Percentiles rank a stretch among this genome's conserved stretches.
Conservation (phyloP, 306 rosid genomes). For the Ochetophila trinervis region DNA sequence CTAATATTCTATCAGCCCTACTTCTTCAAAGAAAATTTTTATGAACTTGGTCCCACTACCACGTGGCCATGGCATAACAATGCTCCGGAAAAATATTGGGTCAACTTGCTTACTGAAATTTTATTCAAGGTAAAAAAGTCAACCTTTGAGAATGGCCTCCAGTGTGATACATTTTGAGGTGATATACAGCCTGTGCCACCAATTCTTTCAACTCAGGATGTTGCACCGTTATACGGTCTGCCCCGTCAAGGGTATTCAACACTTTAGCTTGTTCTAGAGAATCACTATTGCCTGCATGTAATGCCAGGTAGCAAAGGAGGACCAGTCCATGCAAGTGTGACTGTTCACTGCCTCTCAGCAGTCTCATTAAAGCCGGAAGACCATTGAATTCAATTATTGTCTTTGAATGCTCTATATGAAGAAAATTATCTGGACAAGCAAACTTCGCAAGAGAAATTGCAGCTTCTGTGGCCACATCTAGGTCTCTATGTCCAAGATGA, state of each 20-base stretch:
- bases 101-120: slow-evolving; percentile 13
- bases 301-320: slow-evolving; percentile 75
- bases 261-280: slow-evolving; percentile 62
- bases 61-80: slow-evolving; percentile 12
- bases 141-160: slow-evolving; percentile 61
- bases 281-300: slow-evolving; percentile 58
- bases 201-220: slow-evolving; percentile 53
- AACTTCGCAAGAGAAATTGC: slow-evolving; percentile 61
- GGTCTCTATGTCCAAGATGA: slow-evolving; percentile 46
- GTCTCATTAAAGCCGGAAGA: slow-evolving; percentile 50
- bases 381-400: slow-evolving; percentile 59
- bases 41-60: slow-evolving; percentile 28
- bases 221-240: slow-evolving; percentile 43
- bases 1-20: slow-evolving; percentile 25
- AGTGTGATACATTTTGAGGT: slow-evolving; percentile 67
- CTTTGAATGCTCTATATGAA: slow-evolving; percentile 65
- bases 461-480: slow-evolving; percentile 60
- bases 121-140: slow-evolving; percentile 42
- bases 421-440: slow-evolving; percentile 62
- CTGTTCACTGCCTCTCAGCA: slow-evolving; percentile 52
- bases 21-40: slow-evolving; percentile 15
- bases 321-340: slow-evolving; percentile 47
- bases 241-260: slow-evolving; percentile 63
- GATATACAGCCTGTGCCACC: slow-evolving; percentile 50
- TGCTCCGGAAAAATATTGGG: slow-evolving; percentile 28